A percentile compares a stretch with the other conserved stretches of the same genome.
Conservation (phyloP, 495 filamentous ascomycete species). For the Elaphomyces granulatus region DNA sequence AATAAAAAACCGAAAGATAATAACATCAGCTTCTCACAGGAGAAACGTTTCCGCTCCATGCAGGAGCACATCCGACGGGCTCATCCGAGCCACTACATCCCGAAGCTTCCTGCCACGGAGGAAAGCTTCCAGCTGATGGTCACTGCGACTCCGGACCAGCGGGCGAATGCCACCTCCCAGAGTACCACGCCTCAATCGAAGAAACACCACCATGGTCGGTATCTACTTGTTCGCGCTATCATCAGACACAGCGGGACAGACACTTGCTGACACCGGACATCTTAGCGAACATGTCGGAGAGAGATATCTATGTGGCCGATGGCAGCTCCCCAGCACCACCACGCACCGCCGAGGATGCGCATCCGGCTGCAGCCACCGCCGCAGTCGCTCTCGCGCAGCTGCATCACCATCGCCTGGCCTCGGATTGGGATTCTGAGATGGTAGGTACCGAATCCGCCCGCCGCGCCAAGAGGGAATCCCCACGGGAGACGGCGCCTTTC, state of each 20-base stretch:
- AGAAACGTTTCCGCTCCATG: constrained; percentile 97
- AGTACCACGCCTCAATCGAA: constrained; percentile 11
- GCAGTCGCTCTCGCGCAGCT: constrained; percentile 80
- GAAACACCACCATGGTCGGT: constrained; percentile 24
- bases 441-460: constrained; percentile 44
- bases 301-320: constrained; percentile 45
- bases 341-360: constrained; percentile 56
- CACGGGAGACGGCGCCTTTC: no score
- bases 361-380: constrained; percentile 56
- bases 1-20: no score
- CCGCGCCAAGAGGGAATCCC: no score
- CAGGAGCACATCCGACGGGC: constrained; percentile 98
- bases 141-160: constrained; percentile 71
- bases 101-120: constrained; percentile 96
- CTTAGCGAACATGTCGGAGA: constrained; percentile 29
- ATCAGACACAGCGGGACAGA: no score
- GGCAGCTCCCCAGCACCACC: constrained; percentile 59
- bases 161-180: constrained; percentile 44
- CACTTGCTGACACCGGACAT: not conserved
- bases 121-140: constrained; percentile 97
- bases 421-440: constrained; percentile 73
- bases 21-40: constrained; percentile 41
- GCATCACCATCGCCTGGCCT: constrained; percentile 65
- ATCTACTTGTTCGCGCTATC: no score
- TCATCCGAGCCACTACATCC: constrained; percentile 94